Conservation (phyloP, 257 asterid species). For the Plantago ovata region DNA sequence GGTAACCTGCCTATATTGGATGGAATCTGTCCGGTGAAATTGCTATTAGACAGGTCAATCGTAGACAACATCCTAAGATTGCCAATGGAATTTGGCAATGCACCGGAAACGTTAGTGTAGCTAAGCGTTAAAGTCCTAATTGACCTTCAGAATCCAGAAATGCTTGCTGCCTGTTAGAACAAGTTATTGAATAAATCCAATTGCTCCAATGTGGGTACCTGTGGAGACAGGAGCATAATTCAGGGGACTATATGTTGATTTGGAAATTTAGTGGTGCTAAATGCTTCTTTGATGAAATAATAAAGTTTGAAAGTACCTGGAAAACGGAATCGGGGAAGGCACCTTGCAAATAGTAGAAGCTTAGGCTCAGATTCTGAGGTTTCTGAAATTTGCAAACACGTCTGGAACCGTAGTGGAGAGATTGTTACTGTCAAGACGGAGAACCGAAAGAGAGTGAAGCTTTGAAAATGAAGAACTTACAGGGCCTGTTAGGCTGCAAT, state of each 20-base stretch:
- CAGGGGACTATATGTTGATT: no score
- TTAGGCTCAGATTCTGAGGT: slow-evolving; percentile 35
- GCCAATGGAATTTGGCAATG: slow-evolving; percentile 28
- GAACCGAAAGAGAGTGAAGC: slow-evolving; percentile 34
- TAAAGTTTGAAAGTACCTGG: background rate
- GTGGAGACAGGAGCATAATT: slow-evolving; percentile 28
- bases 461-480: slow-evolving; percentile 31
- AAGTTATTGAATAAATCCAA: slow-evolving; percentile 34
- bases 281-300: no score
- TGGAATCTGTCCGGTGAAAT: slow-evolving; percentile 31
- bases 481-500: slow-evolving; percentile 39
- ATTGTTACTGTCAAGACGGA: slow-evolving; percentile 37
- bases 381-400: slow-evolving; percentile 27
- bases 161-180: slow-evolving; percentile 15
- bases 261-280: no score
- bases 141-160: slow-evolving; percentile 28
- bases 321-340: slow-evolving; percentile 35
- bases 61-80: slow-evolving; percentile 27
- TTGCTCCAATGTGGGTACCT: slow-evolving; percentile 24
- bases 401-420: slow-evolving; percentile 29
- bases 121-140: slow-evolving; percentile 19
- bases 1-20: slow-evolving; percentile 22
- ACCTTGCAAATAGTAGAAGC: slow-evolving; percentile 37
- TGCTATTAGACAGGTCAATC: slow-evolving; percentile 24
- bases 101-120: slow-evolving; percentile 28